Base-by-base conservation (phyloP, 2,329 filamentous ascomycete species). In the Aureobasidium sp. region DNA sequence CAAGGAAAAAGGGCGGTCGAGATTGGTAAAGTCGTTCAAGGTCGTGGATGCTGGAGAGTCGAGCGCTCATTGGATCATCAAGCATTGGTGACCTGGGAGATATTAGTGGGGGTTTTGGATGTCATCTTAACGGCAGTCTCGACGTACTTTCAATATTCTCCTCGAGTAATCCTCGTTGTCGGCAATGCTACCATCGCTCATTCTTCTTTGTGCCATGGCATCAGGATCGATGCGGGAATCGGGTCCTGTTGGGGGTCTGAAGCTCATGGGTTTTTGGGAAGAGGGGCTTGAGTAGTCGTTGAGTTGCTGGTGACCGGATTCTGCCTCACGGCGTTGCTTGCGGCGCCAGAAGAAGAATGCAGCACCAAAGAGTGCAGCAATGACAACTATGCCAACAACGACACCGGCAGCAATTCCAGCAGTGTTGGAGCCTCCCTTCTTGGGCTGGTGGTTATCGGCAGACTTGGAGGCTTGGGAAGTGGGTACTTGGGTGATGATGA, bases 81-180 rank as follows among this genome's bases (percentile, higher is more conserved):
- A 60, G 64, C 53, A 50, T 67, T 67, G 40, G 64, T 64, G 39
- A 66, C 65, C 65, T 66, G 33, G 22, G 22, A 45, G 15, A 40
- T 48, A 42, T 62, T 24, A 62, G 60, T 52, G 35, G 24, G 17
- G 19, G 22, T 33, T 45, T 17, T 39, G 35, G 49, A 78, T 12
- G 52, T 37, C 19, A 9, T 37, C 27, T 17, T 49, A 27, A 5
- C 7, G 7, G 17, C 4, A 15, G 11, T 6, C 40, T 24, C 14
- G 11, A 35, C 84, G 67, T 82, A 96, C 93, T 85, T 95, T 90
- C 72, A 97, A 83, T 76, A 97, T 97, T 77, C 90, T 89, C 77
- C 93, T 86, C 65, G 93, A 97, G 78, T 96, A 97, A 75, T 97
- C 93, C 76, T 96, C 86, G 76, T 97, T 95, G 74, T 97, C 93